Conservation (phyloP, 805 yeast species). For the Candida ipomoeae region DNA sequence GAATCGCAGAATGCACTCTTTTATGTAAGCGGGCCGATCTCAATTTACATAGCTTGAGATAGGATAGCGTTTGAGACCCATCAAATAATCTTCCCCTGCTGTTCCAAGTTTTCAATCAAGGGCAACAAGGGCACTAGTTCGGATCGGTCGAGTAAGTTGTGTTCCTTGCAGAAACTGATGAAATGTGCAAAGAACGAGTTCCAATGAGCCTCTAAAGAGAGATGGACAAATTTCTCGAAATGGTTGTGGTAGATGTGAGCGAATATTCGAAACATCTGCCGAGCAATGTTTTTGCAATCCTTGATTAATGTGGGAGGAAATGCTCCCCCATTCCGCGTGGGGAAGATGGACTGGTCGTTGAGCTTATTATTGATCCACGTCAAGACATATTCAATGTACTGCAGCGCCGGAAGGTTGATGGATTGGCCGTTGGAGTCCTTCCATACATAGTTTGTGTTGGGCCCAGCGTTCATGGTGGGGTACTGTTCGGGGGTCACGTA, state of each 20-base stretch:
- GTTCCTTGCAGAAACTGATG: conserved; percentile 80
- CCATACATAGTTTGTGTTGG: conserved; percentile 88
- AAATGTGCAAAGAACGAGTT: conserved; percentile 95
- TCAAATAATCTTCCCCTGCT: conserved; percentile 74
- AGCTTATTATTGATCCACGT: conserved; percentile 86
- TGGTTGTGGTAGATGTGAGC: conserved; percentile 95
- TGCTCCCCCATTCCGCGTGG: conserved; percentile 84
- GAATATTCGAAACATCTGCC: conserved; percentile 92
- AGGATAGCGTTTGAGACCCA: not conserved
- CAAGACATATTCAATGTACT: conserved; percentile 86
- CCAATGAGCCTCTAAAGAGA: conserved; percentile 95
- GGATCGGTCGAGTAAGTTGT: conserved; percentile 68
- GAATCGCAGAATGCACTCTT: not conserved
- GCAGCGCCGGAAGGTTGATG: conserved; percentile 83
- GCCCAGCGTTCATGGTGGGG: conserved; percentile 96
- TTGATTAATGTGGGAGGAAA: conserved; percentile 82
- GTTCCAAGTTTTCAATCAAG: conserved; percentile 74
- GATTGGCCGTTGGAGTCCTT: conserved; percentile 73
- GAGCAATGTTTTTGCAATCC: conserved; percentile 80
- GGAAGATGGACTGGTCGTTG: conserved; percentile 86
- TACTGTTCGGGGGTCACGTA: conserved; percentile 85
- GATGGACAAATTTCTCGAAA: conserved; percentile 87
- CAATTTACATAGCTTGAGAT: not conserved
- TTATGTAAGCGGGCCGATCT: not conserved
- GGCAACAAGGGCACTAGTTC: conserved; percentile 78